A percentile compares a stretch with the other conserved stretches of the same genome.
phyloP scores from a whole-genome alignment of 2,329 filamentous ascomycete genomes.

The Neonectria punicea region DNA sequence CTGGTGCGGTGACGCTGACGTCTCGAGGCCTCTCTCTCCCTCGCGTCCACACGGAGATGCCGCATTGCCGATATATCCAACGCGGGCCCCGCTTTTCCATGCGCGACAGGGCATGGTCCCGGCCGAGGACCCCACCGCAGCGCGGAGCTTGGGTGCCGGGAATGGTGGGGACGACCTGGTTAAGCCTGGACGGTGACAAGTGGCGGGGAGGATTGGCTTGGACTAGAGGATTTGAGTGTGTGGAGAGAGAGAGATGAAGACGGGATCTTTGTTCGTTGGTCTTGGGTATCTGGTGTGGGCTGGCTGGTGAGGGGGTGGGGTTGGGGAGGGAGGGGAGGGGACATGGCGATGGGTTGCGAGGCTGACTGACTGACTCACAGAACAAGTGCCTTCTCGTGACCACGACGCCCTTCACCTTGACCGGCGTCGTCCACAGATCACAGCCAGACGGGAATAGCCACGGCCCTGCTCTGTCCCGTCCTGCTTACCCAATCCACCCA shows the following conservation, averaged over 20 bases:
- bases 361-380: too few species aligned
- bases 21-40: background rate
- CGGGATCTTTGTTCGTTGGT: background rate
- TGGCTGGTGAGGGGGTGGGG: background rate
- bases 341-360: background rate
- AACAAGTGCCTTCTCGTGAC: background rate
- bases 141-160: conserved; percentile 31
- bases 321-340: background rate
- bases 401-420: too few species aligned
- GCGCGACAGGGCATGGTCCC: conserved; percentile 26
- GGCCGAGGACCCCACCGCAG: conserved; percentile 22
- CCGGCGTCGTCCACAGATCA: too few species aligned
- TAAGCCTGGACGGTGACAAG: background rate
- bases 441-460: background rate
- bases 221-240: conserved; percentile 4
- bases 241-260: background rate
- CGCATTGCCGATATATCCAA: conserved; percentile 36
- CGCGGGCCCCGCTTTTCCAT: conserved; percentile 2
- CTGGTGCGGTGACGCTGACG: background rate
- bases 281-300: background rate
- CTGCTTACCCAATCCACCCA: background rate
- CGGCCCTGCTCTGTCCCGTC: background rate
- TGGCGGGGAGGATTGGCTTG: background rate
- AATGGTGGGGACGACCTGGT: conserved; percentile 16
- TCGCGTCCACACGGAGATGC: conserved; percentile 23